phyloP scores from a whole-genome alignment of 768 basidiomycete genomes.

The Rhodotorula taiwanensis region DNA sequence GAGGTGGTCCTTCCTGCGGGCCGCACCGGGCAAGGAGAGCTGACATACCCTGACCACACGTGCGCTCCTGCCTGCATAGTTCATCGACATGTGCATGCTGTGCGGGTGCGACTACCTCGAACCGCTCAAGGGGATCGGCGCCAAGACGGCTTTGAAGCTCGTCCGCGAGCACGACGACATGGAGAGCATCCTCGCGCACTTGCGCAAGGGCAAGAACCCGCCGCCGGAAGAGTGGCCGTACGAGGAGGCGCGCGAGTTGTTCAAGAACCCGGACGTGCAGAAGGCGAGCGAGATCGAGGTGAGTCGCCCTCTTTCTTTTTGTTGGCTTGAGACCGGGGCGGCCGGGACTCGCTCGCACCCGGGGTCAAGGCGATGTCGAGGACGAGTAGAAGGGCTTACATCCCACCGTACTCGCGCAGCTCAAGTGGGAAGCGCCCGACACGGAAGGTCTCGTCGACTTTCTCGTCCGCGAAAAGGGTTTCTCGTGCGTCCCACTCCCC shows the following conservation, averaged over 20 bases:
- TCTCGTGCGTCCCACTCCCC: constrained; percentile 76
- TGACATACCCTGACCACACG: too few species aligned
- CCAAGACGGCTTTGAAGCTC: constrained; percentile 89
- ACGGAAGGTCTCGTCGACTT: constrained; percentile 89
- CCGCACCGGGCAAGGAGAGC: too few species aligned
- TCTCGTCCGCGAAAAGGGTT: constrained; percentile 88
- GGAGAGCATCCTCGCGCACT: constrained; percentile 62
- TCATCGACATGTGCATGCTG: constrained; percentile 90
- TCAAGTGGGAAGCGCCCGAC: constrained; percentile 92
- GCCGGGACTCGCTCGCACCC: too few species aligned
- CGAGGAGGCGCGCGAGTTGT: constrained; percentile 87
- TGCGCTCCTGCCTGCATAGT: constrained; percentile 58
- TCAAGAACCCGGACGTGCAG: constrained; percentile 79
- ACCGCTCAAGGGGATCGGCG: constrained; percentile 94
- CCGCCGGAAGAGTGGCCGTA: constrained; percentile 96
- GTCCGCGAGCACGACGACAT: constrained; percentile 73
- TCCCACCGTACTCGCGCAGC: too few species aligned
- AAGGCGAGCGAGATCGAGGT: constrained; percentile 83
- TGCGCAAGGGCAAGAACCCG: constrained; percentile 53
- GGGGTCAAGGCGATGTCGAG: too few species aligned
- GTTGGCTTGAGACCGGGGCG: neutral
- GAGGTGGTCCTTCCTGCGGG: too few species aligned
- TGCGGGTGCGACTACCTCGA: constrained; percentile 98
- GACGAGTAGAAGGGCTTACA: too few species aligned
- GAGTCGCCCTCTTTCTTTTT: constrained; percentile 18